A percentile compares a stretch with the other conserved stretches of the same genome.
phyloP scores from a whole-genome alignment of 768 basidiomycete species.

The Hysterangium stoloniferum region DNA sequence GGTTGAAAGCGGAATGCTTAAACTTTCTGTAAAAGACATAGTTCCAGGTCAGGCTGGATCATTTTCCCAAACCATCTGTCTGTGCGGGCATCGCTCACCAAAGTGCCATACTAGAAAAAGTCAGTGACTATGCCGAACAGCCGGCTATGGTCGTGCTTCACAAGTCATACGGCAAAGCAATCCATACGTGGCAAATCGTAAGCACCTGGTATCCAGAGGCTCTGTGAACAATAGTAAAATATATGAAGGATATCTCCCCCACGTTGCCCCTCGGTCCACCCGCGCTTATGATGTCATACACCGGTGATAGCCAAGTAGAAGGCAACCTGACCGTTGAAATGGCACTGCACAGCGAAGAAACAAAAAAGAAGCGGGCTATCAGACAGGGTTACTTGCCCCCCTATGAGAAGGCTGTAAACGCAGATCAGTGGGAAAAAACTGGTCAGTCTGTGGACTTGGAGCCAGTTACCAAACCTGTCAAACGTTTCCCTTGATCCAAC shows the following conservation, averaged over 20 bases:
- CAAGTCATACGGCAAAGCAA: slow-evolving; percentile 39
- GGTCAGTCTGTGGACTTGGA: slow-evolving; percentile 29
- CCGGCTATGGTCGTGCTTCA: slow-evolving; percentile 38
- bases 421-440: slow-evolving; percentile 33
- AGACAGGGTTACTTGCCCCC: slow-evolving; percentile 31
- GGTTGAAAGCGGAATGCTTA: slow-evolving; percentile 29
- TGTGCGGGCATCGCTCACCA: neutral
- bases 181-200: slow-evolving; percentile 29
- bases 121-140: slow-evolving; percentile 31
- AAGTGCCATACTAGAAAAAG: slow-evolving; percentile 15
- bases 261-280: slow-evolving; percentile 40
- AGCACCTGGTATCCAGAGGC: neutral
- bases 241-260: slow-evolving; percentile 30
- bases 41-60: slow-evolving; percentile 18
- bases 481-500: too few relatives aligned
- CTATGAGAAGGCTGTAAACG: slow-evolving; percentile 29
- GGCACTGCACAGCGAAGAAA: slow-evolving; percentile 26
- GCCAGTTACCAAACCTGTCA: too few relatives aligned
- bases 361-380: slow-evolving; percentile 26
- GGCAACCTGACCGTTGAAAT: slow-evolving; percentile 27
- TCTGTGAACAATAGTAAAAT: too few relatives aligned
- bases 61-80: too few relatives aligned
- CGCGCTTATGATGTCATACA: slow-evolving; percentile 39
- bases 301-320: slow-evolving; percentile 28
- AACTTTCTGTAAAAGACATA: slow-evolving; percentile 22